These are phyloP conservation scores for Chrysanthemum lavandulifolium DNA, from an alignment of 129 eudicot species.

Conservation along the genomic window DNA sequence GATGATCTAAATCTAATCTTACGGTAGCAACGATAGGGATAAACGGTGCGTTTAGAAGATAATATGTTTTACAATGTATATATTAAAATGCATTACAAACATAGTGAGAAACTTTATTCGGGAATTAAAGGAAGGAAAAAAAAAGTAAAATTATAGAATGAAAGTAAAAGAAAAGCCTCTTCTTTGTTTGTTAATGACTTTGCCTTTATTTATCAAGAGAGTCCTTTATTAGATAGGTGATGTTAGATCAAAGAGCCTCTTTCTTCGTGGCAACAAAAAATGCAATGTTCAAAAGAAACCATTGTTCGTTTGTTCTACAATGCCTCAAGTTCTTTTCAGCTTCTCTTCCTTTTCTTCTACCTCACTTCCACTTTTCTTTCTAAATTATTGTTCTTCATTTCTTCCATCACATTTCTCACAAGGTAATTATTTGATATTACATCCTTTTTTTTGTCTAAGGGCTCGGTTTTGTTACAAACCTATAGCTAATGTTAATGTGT, in stretches of 20 bases:
- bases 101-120: background rate
- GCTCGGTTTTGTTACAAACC: background rate
- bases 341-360: constrained; percentile 82
- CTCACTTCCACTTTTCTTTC: constrained; percentile 65
- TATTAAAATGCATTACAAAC: too few relatives aligned
- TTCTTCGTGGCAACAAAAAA: constrained; percentile 40
- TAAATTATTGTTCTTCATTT: constrained; percentile 57
- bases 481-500: background rate
- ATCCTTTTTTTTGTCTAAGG: background rate
- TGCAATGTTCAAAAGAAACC: constrained; percentile 87
- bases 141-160: constrained; percentile 29
- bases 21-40: too few relatives aligned
- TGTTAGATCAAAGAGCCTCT: constrained; percentile 30
- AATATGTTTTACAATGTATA: too few relatives aligned
- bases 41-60: too few relatives aligned
- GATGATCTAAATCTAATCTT: too few relatives aligned
- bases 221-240: constrained; percentile 26
- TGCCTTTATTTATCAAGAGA: constrained; percentile 30
- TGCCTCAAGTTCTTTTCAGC: constrained; percentile 68
- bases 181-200: constrained; percentile 29
- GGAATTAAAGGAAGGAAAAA: constrained; percentile 8
- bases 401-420: constrained; percentile 51
- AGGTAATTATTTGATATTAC: constrained; percentile 35
- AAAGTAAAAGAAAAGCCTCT: constrained; percentile 36
- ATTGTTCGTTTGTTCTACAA: constrained; percentile 71